phyloP scores from a whole-genome alignment of 345 rosid species.

The Syzygium grande region DNA sequence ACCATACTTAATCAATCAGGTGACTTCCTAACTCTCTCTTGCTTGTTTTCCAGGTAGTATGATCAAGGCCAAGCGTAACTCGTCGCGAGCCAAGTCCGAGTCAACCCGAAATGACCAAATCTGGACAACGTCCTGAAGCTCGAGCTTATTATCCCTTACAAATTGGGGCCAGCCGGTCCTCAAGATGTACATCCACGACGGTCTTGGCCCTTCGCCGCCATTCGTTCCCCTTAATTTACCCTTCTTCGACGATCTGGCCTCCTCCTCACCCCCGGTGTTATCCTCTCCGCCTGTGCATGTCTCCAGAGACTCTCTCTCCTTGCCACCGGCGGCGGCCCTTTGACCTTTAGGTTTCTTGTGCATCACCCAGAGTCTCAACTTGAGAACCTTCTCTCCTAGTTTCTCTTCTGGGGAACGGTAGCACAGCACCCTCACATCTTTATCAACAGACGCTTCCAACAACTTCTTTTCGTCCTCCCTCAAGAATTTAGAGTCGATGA shows the following conservation, averaged over 20 bases:
- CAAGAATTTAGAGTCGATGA: neutral
- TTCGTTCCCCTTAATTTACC: neutral
- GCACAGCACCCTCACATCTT: neutral
- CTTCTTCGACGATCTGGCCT: neutral
- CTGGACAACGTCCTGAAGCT: neutral
- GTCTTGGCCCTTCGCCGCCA: neutral
- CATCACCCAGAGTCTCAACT: neutral
- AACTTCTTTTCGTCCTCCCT: neutral
- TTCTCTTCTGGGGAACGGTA: neutral
- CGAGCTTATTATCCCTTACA: neutral
- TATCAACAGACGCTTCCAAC: neutral
- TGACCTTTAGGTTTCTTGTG: neutral
- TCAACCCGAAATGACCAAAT: neutral
- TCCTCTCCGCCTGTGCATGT: neutral
- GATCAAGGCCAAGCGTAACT: neutral
- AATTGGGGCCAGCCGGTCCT: neutral
- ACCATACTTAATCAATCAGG: neutral
- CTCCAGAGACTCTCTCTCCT: neutral
- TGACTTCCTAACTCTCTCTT: neutral
- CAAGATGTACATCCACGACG: neutral
- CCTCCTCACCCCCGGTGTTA: neutral
- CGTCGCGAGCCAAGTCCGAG: neutral
- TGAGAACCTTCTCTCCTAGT: neutral
- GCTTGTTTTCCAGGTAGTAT: neutral
- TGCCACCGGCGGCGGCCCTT: neutral